Evolutionary conservation across 805 yeast species (phyloP).

Genomic region (Sugiyamaella mastotermitis): DNA sequence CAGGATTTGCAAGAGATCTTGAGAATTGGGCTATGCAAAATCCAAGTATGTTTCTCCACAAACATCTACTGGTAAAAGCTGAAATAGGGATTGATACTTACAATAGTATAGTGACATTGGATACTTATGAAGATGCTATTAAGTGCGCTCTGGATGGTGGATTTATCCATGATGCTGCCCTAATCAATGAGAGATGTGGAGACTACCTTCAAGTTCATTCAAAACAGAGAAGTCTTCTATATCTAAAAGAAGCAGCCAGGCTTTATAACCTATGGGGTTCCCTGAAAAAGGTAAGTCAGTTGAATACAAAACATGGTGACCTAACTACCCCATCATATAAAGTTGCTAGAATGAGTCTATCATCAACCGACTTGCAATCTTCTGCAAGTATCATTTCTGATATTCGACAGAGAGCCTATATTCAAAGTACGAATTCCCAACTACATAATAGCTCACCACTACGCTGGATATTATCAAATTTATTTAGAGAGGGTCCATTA

Average conservation of each 20-base stretch:
- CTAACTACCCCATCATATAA: constrained; percentile 26
- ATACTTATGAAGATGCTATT: constrained; percentile 42
- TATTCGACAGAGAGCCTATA: constrained; percentile 15
- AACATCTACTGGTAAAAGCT: constrained; percentile 34
- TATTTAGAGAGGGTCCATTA: constrained; percentile 21
- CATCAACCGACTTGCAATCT: constrained; percentile 27
- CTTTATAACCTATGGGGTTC: constrained; percentile 23
- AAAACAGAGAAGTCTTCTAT: constrained; percentile 33
- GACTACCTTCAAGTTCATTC: constrained; percentile 29
- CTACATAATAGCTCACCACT: constrained; percentile 24
- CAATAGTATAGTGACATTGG: constrained; percentile 36
- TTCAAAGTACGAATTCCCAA: constrained; percentile 10
- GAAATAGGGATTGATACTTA: constrained; percentile 23
- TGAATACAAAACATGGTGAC: constrained; percentile 28
- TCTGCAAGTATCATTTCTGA: constrained; percentile 28
- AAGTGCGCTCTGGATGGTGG: constrained; percentile 32
- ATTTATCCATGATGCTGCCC: constrained; percentile 35
- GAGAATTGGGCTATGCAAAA: constrained; percentile 33
- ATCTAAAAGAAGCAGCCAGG: constrained; percentile 32
- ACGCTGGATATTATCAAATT: constrained; percentile 27
- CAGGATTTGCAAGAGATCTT: constrained; percentile 25
- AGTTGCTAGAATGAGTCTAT: constrained; percentile 25
- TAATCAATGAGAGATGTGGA: constrained; percentile 38
- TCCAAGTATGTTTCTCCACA: constrained; percentile 37
- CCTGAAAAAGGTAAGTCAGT: constrained; percentile 17